phyloP scores from a whole-genome alignment of 768 basidiomycete genomes.

The Calocybe cyanea region DNA sequence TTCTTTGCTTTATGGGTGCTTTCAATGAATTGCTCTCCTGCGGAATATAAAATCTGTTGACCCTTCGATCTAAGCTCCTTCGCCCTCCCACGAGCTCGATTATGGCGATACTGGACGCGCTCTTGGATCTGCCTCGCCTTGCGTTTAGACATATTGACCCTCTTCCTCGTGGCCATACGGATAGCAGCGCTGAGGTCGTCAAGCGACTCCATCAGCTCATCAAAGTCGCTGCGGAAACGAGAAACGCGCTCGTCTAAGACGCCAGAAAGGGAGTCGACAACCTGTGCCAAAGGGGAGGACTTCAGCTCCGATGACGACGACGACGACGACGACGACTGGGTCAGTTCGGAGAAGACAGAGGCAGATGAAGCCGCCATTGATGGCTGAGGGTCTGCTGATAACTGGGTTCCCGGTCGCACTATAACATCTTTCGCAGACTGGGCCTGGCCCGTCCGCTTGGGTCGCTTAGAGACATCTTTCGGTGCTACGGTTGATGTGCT shows the following conservation, averaged over 20 bases:
- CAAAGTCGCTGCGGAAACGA: slow-evolving; percentile 47
- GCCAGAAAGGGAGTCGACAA: slow-evolving; percentile 44
- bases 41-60: slow-evolving; percentile 37
- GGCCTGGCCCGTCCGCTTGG: slow-evolving; percentile 22
- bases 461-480: slow-evolving; percentile 6
- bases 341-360: slow-evolving; percentile 12
- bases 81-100: slow-evolving; percentile 49
- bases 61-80: slow-evolving; percentile 49
- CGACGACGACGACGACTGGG: slow-evolving; percentile 3
- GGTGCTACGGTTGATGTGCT: slow-evolving; percentile 12
- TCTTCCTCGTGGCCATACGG: slow-evolving; percentile 41
- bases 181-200: slow-evolving; percentile 54
- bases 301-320: slow-evolving; percentile 18
- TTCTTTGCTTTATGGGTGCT: slow-evolving; percentile 27
- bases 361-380: slow-evolving; percentile 24
- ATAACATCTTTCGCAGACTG: slow-evolving; percentile 32
- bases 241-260: slow-evolving; percentile 42
- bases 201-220: slow-evolving; percentile 55
- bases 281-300: slow-evolving; percentile 32
- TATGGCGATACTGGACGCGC: slow-evolving; percentile 44
- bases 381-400: slow-evolving; percentile 25
- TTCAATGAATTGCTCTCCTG: slow-evolving; percentile 37
- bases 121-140: slow-evolving; percentile 42
- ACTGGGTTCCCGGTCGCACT: slow-evolving; percentile 28
- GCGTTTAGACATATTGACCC: slow-evolving; percentile 47